These are phyloP conservation scores for Naganishia vaughanmartiniae DNA, from an alignment of 768 basidiomycete species.

Conservation along the genomic window DNA sequence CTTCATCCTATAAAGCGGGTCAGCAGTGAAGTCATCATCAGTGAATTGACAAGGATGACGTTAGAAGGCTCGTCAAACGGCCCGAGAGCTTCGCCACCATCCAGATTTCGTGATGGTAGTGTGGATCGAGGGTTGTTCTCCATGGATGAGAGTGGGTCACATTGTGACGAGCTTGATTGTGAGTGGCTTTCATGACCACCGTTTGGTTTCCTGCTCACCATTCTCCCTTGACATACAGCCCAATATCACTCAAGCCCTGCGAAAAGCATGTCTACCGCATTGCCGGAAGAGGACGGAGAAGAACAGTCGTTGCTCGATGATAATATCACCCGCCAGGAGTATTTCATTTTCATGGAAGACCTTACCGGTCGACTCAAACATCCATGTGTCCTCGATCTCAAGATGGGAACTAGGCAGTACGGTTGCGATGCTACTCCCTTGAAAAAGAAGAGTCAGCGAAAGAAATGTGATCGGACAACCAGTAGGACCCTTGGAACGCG, in stretches of 20 bases:
- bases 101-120: conserved; percentile 19
- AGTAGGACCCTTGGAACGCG: conserved; percentile 85
- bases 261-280: not conserved
- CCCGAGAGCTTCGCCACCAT: not conserved
- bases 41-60: conserved; percentile 33
- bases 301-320: conserved; percentile 25
- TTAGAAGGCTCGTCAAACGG: not conserved
- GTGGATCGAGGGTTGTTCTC: conserved; percentile 25
- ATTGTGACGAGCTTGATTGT: conserved; percentile 20
- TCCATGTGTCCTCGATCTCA: conserved; percentile 94
- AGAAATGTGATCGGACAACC: conserved; percentile 95
- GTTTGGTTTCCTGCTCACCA: not conserved
- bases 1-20: conserved; percentile 38
- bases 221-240: not conserved
- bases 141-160: conserved; percentile 29
- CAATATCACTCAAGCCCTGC: conserved; percentile 1
- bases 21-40: conserved; percentile 45
- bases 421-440: conserved; percentile 86
- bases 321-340: conserved; percentile 76
- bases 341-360: conserved; percentile 99
- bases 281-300: conserved; percentile 11
- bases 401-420: conserved; percentile 99
- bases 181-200: not conserved
- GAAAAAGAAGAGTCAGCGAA: conserved; percentile 97
- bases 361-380: conserved; percentile 84